Percentiles rank a stretch among this genome's conserved stretches.
Evolutionary conservation across 495 filamentous ascomycete species (phyloP).

Genomic region (Xeromyces bisporus): DNA sequence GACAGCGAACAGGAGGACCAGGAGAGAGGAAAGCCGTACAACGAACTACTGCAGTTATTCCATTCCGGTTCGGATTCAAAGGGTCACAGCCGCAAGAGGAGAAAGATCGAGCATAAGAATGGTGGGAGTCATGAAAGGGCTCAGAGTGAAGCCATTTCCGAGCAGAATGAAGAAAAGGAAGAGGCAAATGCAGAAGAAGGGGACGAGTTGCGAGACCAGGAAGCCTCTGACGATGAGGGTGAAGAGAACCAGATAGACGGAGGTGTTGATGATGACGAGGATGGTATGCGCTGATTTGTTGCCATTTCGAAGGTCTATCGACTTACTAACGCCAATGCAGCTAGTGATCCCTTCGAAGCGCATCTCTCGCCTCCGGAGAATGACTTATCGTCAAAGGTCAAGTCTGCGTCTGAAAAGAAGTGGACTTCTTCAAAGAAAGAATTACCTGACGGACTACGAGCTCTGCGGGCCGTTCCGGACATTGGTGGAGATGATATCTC

Average conservation of each 20-base stretch:
- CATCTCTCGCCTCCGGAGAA: slow-evolving; percentile 58
- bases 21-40: slow-evolving; percentile 35
- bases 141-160: slow-evolving; percentile 1
- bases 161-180: slow-evolving; percentile 11
- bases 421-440: slow-evolving; percentile 36
- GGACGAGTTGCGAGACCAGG: slow-evolving; percentile 20
- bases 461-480: slow-evolving; percentile 25
- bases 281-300: slow-evolving; percentile 2
- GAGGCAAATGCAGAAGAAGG: slow-evolving; percentile 11
- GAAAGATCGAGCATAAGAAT: slow-evolving; percentile 38
- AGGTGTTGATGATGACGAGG: slow-evolving; percentile 26
- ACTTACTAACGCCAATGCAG: slow-evolving; percentile 10
- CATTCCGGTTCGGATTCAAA: slow-evolving; percentile 28
- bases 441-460: slow-evolving; percentile 26
- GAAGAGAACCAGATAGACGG: slow-evolving; percentile 13
- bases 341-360: slow-evolving; percentile 56
- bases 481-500: slow-evolving; percentile 9
- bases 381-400: slow-evolving; percentile 34
- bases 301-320: too few species aligned
- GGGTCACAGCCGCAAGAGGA: slow-evolving; percentile 44
- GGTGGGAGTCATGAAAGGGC: slow-evolving; percentile 6
- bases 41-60: slow-evolving; percentile 48
- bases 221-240: slow-evolving; percentile 29
- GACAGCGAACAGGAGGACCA: slow-evolving; percentile 32
- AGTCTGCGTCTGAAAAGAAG: slow-evolving; percentile 33